These are phyloP conservation scores for Allium fistulosum DNA, from an alignment of 106 monocot genomes.

Conservation along the genomic window DNA sequence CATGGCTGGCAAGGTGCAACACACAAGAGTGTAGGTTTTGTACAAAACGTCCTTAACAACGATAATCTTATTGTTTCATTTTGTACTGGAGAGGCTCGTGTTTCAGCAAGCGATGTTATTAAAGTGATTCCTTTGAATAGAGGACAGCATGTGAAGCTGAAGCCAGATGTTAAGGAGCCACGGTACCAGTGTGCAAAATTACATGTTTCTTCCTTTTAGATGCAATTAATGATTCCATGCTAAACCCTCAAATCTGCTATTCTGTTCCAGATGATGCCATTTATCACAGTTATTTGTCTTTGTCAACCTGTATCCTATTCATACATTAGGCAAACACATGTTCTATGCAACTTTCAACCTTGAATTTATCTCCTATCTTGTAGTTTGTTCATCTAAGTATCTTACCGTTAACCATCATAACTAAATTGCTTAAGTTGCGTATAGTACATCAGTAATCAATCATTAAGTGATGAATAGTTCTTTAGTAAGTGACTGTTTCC, in stretches of 20 bases:
- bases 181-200: constrained; percentile 30
- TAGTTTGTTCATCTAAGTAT: too few relatives aligned
- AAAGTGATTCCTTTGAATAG: constrained; percentile 93
- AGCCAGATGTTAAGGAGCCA: constrained; percentile 65
- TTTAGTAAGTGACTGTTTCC: too few relatives aligned
- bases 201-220: too few relatives aligned
- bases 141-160: constrained; percentile 94
- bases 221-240: too few relatives aligned
- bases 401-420: too few relatives aligned
- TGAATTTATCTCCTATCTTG: too few relatives aligned
- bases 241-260: background rate
- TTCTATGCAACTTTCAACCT: too few relatives aligned
- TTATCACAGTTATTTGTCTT: background rate
- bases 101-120: constrained; percentile 59
- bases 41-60: constrained; percentile 45
- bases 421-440: too few relatives aligned
- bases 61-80: constrained; percentile 74
- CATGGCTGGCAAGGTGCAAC: constrained; percentile 92
- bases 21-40: constrained; percentile 84
- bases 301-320: too few relatives aligned
- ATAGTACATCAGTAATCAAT: too few relatives aligned
- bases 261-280: background rate
- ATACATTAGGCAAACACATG: too few relatives aligned
- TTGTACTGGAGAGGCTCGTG: constrained; percentile 79
- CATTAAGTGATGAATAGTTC: too few relatives aligned